Evolutionary conservation across 2,329 filamentous ascomycete species (phyloP), one percentile per base, ranked within the genome.

Genomic region (Calonectria pteridis): DNA sequence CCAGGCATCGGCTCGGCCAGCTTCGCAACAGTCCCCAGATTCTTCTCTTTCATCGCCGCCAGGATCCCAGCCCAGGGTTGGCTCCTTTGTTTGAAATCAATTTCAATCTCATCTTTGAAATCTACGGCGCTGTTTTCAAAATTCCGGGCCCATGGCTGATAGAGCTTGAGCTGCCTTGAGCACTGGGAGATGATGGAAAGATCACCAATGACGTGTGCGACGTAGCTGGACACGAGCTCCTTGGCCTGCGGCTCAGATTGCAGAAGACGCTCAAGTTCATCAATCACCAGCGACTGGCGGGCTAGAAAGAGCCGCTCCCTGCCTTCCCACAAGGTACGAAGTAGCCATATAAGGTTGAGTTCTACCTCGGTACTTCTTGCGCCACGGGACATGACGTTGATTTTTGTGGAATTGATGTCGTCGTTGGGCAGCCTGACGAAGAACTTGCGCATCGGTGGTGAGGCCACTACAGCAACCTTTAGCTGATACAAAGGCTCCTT

Each of bases 181-280:
- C 86, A 87, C 72, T 90, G 81, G 1, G 82, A 76, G 0, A 89
- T 49, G 40, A 91, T 84, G 3, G 87, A 85, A 0, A 90, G 78
- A 20, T 89, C 85, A 3, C 85, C 84, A 10, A 91, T 83, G 0
- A 84, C 50, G 0, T 69, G 69, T 2, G 82, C 82, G 0, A 88
- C 74, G 18, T 75, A 81, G 0, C 82, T 51, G 0, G 88, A 86
- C 0, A 89, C 70, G 7, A 88, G 73, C 1, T 81, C 80, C 23
- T 80, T 79, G 0, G 83, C 84, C 9, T 80, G 72, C 0, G 81
- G 77, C 7, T 89, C 85, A 1, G 79, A 75, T 66, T 85, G 75
- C 1, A 88, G 70, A 4, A 89, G 80, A 10, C 86, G 84, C 29
- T 88, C 87, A 2, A 90, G 77, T 76, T 90, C 88, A 73, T 91